Conservation (phyloP, 164 flowering plant genomes). For the Cinnamomum chago region DNA sequence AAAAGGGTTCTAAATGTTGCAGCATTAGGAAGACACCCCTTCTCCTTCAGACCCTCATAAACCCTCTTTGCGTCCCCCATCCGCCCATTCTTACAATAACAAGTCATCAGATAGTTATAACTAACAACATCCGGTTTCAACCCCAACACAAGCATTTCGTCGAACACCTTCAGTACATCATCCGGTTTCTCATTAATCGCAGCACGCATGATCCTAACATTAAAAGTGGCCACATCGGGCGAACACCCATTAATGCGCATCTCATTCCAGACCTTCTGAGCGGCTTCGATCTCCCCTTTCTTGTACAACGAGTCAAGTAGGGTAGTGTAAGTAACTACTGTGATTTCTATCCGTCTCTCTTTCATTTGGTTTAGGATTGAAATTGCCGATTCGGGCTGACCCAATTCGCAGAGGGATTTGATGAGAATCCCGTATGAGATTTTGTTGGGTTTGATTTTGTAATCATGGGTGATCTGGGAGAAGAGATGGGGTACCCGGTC, state of each 20-base stretch:
- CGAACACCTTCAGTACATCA: slow-evolving; percentile 47
- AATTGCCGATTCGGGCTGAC: slow-evolving; percentile 38
- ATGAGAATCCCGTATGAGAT: slow-evolving; percentile 59
- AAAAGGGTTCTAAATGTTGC: slow-evolving; percentile 63
- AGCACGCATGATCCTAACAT: slow-evolving; percentile 48
- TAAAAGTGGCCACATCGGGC: slow-evolving; percentile 61
- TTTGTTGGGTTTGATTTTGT: slow-evolving; percentile 48
- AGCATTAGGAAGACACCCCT: slow-evolving; percentile 60
- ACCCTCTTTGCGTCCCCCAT: slow-evolving; percentile 68
- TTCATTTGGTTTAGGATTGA: slow-evolving; percentile 52
- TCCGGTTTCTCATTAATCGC: slow-evolving; percentile 41
- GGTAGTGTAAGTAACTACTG: slow-evolving; percentile 50
- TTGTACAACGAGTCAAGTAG: slow-evolving; percentile 50
- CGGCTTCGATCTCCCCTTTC: slow-evolving; percentile 47
- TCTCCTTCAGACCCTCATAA: slow-evolving; percentile 41
- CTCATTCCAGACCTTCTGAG: slow-evolving; percentile 59
- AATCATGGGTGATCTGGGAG: slow-evolving; percentile 41
- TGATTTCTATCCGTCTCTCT: slow-evolving; percentile 45
- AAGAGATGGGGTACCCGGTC: slow-evolving; percentile 50
- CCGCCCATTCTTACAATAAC: slow-evolving; percentile 52
- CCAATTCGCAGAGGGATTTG: slow-evolving; percentile 54
- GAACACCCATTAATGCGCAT: slow-evolving; percentile 49
- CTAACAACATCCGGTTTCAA: slow-evolving; percentile 56
- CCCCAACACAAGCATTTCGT: slow-evolving; percentile 57
- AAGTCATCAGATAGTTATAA: slow-evolving; percentile 57